These are phyloP conservation scores for Fistulinella cinereoalba DNA, from an alignment of 1,284 basidiomycete genomes.

Conservation along the genomic window DNA sequence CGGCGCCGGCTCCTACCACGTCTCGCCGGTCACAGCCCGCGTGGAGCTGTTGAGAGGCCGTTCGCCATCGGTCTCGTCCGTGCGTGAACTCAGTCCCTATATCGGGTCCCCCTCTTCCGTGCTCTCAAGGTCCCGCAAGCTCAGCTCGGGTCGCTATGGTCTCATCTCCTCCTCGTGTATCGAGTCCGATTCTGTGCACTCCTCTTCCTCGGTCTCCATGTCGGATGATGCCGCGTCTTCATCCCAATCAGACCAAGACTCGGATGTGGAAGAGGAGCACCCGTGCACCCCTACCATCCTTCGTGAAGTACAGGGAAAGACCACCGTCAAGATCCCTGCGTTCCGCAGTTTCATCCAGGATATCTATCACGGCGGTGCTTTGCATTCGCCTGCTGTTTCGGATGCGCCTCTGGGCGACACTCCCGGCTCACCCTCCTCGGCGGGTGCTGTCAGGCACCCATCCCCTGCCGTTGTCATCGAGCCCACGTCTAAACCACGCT, in stretches of 20 bases:
- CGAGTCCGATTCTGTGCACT: constrained; percentile 35
- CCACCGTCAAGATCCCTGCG: constrained; percentile 28
- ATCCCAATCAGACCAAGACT: constrained; percentile 42
- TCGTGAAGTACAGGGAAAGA: constrained; percentile 17
- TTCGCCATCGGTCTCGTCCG: constrained; percentile 6
- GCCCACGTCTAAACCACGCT: constrained; percentile 28
- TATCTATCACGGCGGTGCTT: constrained; percentile 20
- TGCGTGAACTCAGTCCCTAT: constrained; percentile 11
- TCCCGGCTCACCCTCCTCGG: constrained; percentile 10
- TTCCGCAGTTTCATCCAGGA: constrained; percentile 33
- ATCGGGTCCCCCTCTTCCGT: background rate
- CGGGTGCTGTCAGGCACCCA: constrained; percentile 16
- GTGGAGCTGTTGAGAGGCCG: constrained; percentile 50
- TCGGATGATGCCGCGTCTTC: constrained; percentile 27
- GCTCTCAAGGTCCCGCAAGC: constrained; percentile 17
- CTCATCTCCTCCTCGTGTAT: constrained; percentile 40
- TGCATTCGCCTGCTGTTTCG: constrained; percentile 9
- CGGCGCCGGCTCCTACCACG: constrained; percentile 52
- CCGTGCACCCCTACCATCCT: constrained; percentile 18
- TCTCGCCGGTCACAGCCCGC: constrained; percentile 56
- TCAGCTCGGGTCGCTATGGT: constrained; percentile 51
- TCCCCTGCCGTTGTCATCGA: constrained; percentile 20
- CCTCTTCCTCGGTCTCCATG: constrained; percentile 40
- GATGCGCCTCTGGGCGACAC: no score
- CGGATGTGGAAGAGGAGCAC: constrained; percentile 54